These are phyloP conservation scores for Luvunga scandens DNA, from an alignment of 345 rosid genomes.

Conservation along the genomic window DNA sequence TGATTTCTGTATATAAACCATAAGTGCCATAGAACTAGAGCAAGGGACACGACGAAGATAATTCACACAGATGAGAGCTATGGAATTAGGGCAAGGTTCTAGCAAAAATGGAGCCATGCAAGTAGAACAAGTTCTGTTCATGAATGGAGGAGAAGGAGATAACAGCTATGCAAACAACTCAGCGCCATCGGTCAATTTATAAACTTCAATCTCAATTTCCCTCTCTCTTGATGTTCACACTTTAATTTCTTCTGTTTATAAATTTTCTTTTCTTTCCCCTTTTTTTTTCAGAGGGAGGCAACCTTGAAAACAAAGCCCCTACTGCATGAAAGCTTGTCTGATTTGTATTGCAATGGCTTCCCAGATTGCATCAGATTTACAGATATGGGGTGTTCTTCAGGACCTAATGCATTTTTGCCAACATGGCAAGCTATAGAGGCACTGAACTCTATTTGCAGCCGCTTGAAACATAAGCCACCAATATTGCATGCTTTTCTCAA, in stretches of 20 bases:
- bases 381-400: slow-evolving; percentile 16
- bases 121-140: not conserved
- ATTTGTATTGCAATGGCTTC: not conserved
- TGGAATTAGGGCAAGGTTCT: too few relatives aligned
- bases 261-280: not conserved
- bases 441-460: not conserved
- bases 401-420: slow-evolving; percentile 3
- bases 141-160: slow-evolving; percentile 24
- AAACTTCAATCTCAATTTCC: too few relatives aligned
- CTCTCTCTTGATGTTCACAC: not conserved
- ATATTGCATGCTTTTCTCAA: slow-evolving; percentile 13
- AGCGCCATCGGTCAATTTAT: not conserved
- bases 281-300: not conserved
- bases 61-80: too few relatives aligned
- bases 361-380: slow-evolving; percentile 8
- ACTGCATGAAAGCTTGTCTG: not conserved
- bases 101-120: not conserved
- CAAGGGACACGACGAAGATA: too few relatives aligned
- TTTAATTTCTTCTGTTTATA: not conserved
- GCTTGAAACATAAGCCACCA: not conserved
- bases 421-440: not conserved
- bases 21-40: too few relatives aligned
- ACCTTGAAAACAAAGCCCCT: not conserved
- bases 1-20: too few relatives aligned
- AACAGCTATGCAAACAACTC: slow-evolving; percentile 21